phyloP scores from a whole-genome alignment of 805 yeast genomes.

The Saccharomycopsis sp. region DNA sequence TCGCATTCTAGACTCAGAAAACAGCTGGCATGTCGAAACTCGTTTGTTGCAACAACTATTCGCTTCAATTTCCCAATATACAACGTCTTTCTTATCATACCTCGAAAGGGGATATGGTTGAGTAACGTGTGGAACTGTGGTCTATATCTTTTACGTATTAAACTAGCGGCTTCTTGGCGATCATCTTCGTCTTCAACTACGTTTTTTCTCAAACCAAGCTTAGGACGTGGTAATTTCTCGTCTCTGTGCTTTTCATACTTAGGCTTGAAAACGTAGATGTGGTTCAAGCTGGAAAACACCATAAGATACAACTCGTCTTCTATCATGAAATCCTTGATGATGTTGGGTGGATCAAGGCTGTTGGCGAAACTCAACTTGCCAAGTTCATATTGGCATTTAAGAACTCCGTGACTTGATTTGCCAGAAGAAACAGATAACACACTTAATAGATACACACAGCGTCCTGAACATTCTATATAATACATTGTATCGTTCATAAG shows the following conservation, averaged over 20 bases:
- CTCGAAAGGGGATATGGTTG: background rate
- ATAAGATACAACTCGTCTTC: background rate
- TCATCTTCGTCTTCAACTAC: background rate
- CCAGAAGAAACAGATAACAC: background rate
- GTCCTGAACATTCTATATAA: slow-evolving; percentile 1
- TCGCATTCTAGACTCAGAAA: background rate
- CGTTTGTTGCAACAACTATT: slow-evolving; percentile 3
- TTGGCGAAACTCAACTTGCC: background rate
- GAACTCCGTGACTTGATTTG: background rate
- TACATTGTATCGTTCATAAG: background rate
- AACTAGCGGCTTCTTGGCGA: background rate
- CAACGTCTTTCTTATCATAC: slow-evolving; percentile 7
- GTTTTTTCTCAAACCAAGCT: slow-evolving; percentile 1
- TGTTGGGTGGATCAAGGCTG: background rate
- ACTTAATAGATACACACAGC: background rate
- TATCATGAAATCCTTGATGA: background rate
- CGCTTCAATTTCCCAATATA: background rate
- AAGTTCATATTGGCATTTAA: background rate
- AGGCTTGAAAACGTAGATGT: background rate
- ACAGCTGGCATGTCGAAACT: background rate
- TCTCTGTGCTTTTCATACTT: background rate
- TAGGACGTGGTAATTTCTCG: background rate
- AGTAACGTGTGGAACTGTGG: background rate
- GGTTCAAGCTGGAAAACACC: background rate
- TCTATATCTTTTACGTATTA: background rate